phyloP scores from a whole-genome alignment of 2,329 filamentous ascomycete genomes.

The Fusarium coicis region DNA sequence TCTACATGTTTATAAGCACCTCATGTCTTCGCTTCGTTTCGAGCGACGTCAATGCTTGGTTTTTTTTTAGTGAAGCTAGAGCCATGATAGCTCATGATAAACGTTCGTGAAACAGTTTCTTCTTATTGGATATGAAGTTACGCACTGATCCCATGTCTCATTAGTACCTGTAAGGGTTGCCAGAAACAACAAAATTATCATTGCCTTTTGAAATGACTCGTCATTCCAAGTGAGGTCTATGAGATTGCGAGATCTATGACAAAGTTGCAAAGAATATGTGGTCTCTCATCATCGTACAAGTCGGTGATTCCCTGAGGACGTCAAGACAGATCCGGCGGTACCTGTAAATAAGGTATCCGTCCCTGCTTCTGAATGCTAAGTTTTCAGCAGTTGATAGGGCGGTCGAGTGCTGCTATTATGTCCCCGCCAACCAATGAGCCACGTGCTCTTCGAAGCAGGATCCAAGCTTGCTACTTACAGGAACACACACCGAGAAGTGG shows the following conservation, averaged over 20 bases:
- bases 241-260: not conserved
- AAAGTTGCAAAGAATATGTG: not conserved
- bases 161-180: not conserved
- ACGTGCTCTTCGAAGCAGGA: slow-evolving; percentile 43
- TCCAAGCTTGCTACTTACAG: slow-evolving; percentile 13
- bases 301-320: not conserved
- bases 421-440: slow-evolving; percentile 48
- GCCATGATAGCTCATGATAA: not conserved
- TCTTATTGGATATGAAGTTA: not conserved
- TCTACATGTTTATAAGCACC: not conserved
- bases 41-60: not conserved
- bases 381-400: slow-evolving; percentile 25
- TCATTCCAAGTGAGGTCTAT: not conserved
- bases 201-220: not conserved
- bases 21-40: not conserved
- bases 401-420: not conserved
- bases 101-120: not conserved
- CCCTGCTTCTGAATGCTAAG: slow-evolving; percentile 7
- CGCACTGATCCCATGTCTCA: slow-evolving; percentile 20
- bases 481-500: slow-evolving; percentile 23
- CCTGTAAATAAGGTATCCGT: slow-evolving; percentile 12
- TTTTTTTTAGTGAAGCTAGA: not conserved
- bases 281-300: not conserved
- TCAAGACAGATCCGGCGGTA: slow-evolving; percentile 30
- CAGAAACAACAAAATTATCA: not conserved